Evolutionary conservation across 306 rosid species (phyloP), one percentile per base, ranked within the genome.

Genomic region (Neltuma alba): DNA sequence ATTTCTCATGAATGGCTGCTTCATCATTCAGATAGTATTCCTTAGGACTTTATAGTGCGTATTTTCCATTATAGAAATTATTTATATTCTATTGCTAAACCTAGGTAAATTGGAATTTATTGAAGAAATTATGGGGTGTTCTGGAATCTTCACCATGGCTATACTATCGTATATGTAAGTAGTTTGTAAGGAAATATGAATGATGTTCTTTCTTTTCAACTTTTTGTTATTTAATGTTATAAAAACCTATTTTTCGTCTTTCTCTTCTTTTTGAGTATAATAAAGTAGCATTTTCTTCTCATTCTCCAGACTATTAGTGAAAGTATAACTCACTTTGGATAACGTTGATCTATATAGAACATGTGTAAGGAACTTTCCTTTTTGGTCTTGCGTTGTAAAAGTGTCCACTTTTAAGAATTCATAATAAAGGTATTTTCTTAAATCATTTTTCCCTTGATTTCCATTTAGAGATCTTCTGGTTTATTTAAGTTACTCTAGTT

Each of bases 1-100:
- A 69, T 83, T 36, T 72, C 76, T 83, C 72, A 74, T 58, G 76
- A 42, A 42, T 58, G 57, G 9, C 9, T 30, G 47, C 55, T 58
- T 68, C 42, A 67, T 71, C 9, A 33, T 40, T 63, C 71, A 48
- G 57, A 54, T 67, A 60, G 50, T 64, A 42, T 27, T 45, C 70
- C 54, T 41, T 54, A 37, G 79, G 42, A 3, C 70, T 34, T 34
- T 64, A 15, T 31, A 64, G n/a, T 40, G 25, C 55, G 33, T 64
- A 37, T 47, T 8, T 69, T 12, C 23, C 37, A 4, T 2, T 20
- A 48, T 25, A 18, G 42, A 62, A 25, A 71, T 27, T 20, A 37
- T 38, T 30, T 21, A 54, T 73, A 33, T 57, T 57, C 52, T 13
- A 7, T 61, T 61, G 16, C 61, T 55, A 75, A 55, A 77, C 63